Evolutionary conservation across 140 eudicot species (phyloP).

Genomic region (Oenanthe javanica): DNA sequence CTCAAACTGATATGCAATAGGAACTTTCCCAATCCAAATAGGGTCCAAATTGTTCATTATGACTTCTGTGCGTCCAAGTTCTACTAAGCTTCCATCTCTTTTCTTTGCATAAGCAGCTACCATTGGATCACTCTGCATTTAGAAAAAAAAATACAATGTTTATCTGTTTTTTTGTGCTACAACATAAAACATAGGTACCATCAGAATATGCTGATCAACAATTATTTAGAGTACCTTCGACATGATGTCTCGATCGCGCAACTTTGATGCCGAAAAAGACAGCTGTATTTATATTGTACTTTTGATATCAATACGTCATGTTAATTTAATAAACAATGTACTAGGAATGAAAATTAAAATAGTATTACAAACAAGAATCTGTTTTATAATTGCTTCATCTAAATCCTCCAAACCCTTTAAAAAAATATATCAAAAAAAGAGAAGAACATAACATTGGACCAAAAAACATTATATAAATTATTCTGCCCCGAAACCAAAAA

Average conservation of each 20-base stretch:
- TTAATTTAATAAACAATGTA: background rate
- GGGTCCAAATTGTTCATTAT: constrained; percentile 85
- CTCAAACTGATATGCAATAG: constrained; percentile 76
- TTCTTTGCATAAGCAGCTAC: constrained; percentile 60
- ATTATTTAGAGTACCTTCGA: constrained; percentile 60
- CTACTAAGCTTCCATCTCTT: constrained; percentile 61
- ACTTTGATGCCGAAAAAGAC: constrained; percentile 69
- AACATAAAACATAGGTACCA: background rate
- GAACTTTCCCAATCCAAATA: constrained; percentile 70
- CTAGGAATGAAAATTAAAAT: background rate
- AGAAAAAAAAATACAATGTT: background rate
- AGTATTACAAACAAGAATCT: background rate
- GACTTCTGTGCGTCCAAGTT: constrained; percentile 92
- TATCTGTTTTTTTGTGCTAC: no score
- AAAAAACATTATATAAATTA: background rate
- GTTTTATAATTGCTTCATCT: background rate
- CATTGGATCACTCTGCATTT: constrained; percentile 90
- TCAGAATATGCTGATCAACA: background rate
- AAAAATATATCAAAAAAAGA: background rate
- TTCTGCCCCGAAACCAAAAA: background rate
- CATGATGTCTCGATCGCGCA: constrained; percentile 63
- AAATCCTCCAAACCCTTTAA: background rate
- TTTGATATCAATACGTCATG: background rate
- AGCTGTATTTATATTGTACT: constrained; percentile 43
- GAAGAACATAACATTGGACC: background rate